Conservation (phyloP, 495 filamentous ascomycete genomes). For the Wilcoxina mikolae region DNA sequence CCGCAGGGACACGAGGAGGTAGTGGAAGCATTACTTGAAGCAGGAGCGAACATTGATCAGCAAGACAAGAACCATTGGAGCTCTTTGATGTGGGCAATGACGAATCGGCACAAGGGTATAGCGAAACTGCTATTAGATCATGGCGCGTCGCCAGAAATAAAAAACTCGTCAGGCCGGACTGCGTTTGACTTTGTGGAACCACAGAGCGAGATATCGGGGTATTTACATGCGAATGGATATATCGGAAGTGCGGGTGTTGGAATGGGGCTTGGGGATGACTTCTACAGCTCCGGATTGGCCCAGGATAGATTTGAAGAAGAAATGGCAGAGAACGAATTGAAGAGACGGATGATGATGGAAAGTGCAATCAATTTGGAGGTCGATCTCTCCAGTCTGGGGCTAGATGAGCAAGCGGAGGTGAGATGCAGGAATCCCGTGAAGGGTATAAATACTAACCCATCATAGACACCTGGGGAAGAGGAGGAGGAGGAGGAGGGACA, state of each 20-base stretch:
- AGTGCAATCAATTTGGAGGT: constrained; percentile 96
- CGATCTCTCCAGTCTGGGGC: constrained; percentile 83
- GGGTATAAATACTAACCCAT: constrained; percentile 15
- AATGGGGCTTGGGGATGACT: constrained; percentile 88
- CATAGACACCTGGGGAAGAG: constrained; percentile 51
- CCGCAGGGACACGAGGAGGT: constrained; percentile 77
- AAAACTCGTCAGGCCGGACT: constrained; percentile 85
- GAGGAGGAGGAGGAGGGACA: constrained; percentile 79
- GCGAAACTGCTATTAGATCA: constrained; percentile 81
- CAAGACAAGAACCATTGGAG: constrained; percentile 97
- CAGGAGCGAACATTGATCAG: constrained; percentile 79
- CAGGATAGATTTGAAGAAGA: constrained; percentile 95
- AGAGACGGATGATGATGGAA: constrained; percentile 98
- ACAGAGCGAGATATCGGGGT: constrained; percentile 90
- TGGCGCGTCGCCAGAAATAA: constrained; percentile 87
- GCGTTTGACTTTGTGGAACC: constrained; percentile 90
- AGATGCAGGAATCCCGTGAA: constrained; percentile 20
- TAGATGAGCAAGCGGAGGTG: constrained; percentile 92
- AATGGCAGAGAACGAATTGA: constrained; percentile 90
- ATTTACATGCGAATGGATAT: constrained; percentile 86
- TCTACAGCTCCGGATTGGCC: constrained; percentile 83
- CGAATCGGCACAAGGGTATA: constrained; percentile 90
- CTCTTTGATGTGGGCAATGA: constrained; percentile 99
- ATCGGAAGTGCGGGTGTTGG: constrained; percentile 58
- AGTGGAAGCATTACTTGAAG: constrained; percentile 66